Evolutionary conservation across 192 early-diverging fungal genomes (phyloP).

Genomic region (Borealophlyctis nickersoniae): DNA sequence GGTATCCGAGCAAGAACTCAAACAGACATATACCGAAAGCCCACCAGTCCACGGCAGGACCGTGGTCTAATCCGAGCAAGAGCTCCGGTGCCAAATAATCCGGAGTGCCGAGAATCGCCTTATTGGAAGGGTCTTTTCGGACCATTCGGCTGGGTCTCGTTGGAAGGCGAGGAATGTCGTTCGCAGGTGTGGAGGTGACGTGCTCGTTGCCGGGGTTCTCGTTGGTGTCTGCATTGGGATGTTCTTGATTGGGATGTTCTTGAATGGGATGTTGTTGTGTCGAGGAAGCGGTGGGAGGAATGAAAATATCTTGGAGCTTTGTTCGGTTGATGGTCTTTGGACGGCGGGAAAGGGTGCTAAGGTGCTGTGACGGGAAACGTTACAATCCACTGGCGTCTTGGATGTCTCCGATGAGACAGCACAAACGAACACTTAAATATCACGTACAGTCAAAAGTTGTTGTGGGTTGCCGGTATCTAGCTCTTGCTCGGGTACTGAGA

Average conservation of each 20-base stretch:
- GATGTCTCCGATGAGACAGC: too few relatives aligned
- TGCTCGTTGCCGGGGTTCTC: background rate
- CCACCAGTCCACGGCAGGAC: conserved; percentile 94
- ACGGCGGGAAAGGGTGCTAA: conserved; percentile 11
- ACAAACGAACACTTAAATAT: too few relatives aligned
- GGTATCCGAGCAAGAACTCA: conserved; percentile 85
- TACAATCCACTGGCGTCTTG: conserved; percentile 3
- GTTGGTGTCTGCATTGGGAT: too few relatives aligned
- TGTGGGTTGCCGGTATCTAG: conserved; percentile 9
- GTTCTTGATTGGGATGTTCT: too few relatives aligned
- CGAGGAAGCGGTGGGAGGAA: too few relatives aligned
- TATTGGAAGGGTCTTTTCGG: conserved; percentile 20
- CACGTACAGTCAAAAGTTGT: conserved; percentile 14
- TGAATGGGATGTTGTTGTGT: too few relatives aligned
- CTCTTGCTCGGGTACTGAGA: conserved; percentile 61
- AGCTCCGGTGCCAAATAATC: conserved; percentile 95
- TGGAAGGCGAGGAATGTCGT: background rate
- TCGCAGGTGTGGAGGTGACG: background rate
- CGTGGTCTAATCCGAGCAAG: conserved; percentile 80
- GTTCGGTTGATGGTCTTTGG: conserved; percentile 6
- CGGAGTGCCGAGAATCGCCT: conserved; percentile 71
- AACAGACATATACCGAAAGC: conserved; percentile 86
- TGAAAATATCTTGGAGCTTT: too few relatives aligned
- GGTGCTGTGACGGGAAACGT: background rate
- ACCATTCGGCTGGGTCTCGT: background rate